Evolutionary conservation across 2,329 filamentous ascomycete genomes (phyloP), one percentile per base, ranked within the genome.

Genomic region (Dactylellina haptotyla): DNA sequence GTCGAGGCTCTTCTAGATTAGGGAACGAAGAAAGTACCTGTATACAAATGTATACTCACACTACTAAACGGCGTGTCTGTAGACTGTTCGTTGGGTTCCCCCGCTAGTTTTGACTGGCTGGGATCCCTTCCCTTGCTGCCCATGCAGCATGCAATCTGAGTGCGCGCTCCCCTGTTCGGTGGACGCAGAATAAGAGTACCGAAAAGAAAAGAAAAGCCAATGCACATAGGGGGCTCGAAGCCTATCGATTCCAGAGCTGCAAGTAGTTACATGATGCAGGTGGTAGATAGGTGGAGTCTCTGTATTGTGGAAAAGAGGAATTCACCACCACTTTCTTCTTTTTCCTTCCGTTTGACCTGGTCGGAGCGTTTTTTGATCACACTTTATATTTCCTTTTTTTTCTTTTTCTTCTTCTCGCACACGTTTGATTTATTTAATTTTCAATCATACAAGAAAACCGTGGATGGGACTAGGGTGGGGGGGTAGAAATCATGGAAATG

Each of bases 61-160:
- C n/a, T 20, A 4, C 14, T 45, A n/a, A 46, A 48, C 34, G n/a
- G 39, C 18, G 63, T 67, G 53, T 66, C 53, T 53, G 53, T 67
- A 53, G 53, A 67, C 53, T 23, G 43, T 32, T 48, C 30, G 37
- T 30, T 34, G 39, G 28, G 53, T 48, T 34, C 32, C 62, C 62
- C 50, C 62, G 20, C 37, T 48, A 20, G 32, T 5, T 53, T 46
- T 61, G 43, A 39, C 48, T 46, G 64, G 48, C 64, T 39, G 37
- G 64, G 63, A 37, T 69, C 45, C 54, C 41, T 28, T 39, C 23
- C 48, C 41, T 37, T 39, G 32, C 26, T 25, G 26, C 43, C 54
- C 63, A 67, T 67, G 63, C 63, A 67, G 53, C 54, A 53, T 61
- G 54, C 54, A 61, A 61, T 67, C 37, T 41, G 41, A 48, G 34